Evolutionary conservation across 1,139 yeast species (phyloP).

Genomic region (Yamadazyma diddensiae): DNA sequence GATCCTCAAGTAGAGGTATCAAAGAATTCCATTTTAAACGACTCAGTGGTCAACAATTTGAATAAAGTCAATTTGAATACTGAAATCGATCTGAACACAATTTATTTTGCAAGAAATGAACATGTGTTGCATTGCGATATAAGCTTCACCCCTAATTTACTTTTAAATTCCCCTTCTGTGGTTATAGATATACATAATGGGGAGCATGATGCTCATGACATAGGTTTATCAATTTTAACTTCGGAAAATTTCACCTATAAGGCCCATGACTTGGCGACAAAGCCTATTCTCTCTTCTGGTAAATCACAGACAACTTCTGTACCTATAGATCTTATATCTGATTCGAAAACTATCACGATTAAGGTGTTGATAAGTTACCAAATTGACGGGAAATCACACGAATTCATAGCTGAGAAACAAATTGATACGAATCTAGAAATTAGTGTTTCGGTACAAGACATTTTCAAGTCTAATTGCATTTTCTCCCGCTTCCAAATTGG

Average conservation of each 20-base stretch:
- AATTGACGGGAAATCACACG: constrained; percentile 18
- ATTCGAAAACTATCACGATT: constrained; percentile 24
- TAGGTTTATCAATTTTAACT: constrained; percentile 8
- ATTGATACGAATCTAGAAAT: constrained; percentile 53
- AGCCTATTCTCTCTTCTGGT: constrained; percentile 16
- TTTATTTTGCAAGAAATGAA: constrained; percentile 11
- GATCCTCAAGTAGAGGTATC: constrained; percentile 2
- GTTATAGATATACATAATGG: constrained; percentile 9
- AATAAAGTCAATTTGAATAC: constrained; percentile 2
- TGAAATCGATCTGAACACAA: constrained; percentile 5
- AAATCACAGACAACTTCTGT: constrained; percentile 15
- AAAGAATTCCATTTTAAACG: constrained; percentile 12
- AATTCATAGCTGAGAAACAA: constrained; percentile 23
- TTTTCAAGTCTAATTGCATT: constrained; percentile 52
- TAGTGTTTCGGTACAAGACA: constrained; percentile 77
- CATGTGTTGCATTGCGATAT: constrained; percentile 8
- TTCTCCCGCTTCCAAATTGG: constrained; percentile 70
- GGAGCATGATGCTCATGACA: constrained; percentile 5
- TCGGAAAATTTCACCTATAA: constrained; percentile 7
- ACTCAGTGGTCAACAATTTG: constrained; percentile 7
- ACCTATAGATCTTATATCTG: constrained; percentile 25
- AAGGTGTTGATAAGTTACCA: constrained; percentile 32
- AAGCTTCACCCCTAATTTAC: constrained; percentile 3
- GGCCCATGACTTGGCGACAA: background rate
- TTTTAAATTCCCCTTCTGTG: constrained; percentile 12